phyloP scores from a whole-genome alignment of 2,329 filamentous ascomycete species.

The Colletotrichum sidae region DNA sequence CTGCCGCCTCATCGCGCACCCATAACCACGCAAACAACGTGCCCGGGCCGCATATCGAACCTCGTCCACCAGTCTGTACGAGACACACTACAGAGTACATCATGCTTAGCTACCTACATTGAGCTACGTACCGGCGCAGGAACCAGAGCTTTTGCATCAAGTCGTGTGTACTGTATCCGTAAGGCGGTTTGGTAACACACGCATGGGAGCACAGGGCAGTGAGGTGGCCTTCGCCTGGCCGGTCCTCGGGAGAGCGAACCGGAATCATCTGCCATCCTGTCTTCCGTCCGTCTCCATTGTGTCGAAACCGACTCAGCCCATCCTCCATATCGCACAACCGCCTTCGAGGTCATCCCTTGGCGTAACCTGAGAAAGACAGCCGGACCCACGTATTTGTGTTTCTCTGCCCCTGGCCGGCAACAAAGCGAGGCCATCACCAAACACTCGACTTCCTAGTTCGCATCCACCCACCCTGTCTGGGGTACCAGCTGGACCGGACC shows the following conservation, averaged over 20 bases:
- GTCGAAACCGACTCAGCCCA: slow-evolving; percentile 27
- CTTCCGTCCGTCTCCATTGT: slow-evolving; percentile 13
- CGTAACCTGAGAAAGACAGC: slow-evolving; percentile 1
- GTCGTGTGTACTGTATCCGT: too few relatives aligned
- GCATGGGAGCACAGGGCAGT: slow-evolving; percentile 2
- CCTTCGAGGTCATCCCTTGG: slow-evolving; percentile 24
- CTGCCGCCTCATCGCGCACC: too few relatives aligned
- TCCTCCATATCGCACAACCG: slow-evolving; percentile 20
- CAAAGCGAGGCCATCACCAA: slow-evolving; percentile 30
- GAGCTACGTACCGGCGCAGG: slow-evolving; percentile 23
- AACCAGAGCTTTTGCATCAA: slow-evolving; percentile 19
- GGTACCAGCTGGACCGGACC: not conserved
- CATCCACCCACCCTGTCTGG: not conserved
- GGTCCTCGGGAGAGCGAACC: slow-evolving; percentile 2
- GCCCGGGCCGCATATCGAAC: slow-evolving; percentile 34
- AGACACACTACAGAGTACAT: too few relatives aligned
- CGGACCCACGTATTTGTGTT: slow-evolving; percentile 7
- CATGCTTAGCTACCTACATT: too few relatives aligned
- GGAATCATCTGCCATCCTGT: slow-evolving; percentile 25
- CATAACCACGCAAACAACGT: slow-evolving; percentile 23
- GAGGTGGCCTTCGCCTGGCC: not conserved
- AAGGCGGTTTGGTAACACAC: too few relatives aligned
- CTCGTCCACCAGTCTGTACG: slow-evolving; percentile 3
- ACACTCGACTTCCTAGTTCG: slow-evolving; percentile 6
- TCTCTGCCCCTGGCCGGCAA: slow-evolving; percentile 13